Conservation (phyloP, 768 basidiomycete genomes). For the Naematelia encephala region DNA sequence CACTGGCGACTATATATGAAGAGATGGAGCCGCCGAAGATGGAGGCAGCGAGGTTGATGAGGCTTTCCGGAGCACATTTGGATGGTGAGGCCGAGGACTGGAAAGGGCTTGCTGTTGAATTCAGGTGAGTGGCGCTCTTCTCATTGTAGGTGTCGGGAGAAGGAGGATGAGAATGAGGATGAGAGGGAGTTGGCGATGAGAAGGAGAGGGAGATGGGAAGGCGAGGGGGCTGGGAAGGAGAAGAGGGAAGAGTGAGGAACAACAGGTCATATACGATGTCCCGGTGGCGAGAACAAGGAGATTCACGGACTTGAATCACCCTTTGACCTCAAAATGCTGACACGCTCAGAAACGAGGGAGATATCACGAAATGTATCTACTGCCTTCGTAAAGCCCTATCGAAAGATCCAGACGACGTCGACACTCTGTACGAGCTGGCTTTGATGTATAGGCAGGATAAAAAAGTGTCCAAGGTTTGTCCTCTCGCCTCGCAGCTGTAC, state of each 20-base stretch:
- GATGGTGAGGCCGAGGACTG: conserved; percentile 80
- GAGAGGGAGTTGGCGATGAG: no score
- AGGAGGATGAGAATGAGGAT: no score
- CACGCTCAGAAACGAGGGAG: conserved; percentile 14
- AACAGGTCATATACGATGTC: no score
- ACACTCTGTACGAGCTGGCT: conserved; percentile 86
- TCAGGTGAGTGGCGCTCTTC: conserved; percentile 58
- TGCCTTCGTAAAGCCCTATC: conserved; percentile 80
- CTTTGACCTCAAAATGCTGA: no score
- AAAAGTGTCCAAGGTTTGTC: conserved; percentile 63
- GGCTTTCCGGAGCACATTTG: conserved; percentile 88
- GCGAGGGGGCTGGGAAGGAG: no score
- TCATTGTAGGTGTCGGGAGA: no score
- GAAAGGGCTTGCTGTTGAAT: conserved; percentile 73
- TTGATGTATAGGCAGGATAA: conserved; percentile 72
- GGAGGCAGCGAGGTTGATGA: conserved; percentile 71
- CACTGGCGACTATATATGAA: conserved; percentile 77
- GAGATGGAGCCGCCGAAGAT: conserved; percentile 60
- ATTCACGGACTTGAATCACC: no score
- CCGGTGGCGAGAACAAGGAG: no score
- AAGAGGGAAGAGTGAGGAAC: no score
- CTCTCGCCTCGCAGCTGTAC: background rate
- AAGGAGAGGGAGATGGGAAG: no score
- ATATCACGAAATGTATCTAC: conserved; percentile 68
- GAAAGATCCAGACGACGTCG: conserved; percentile 74